Conservation (phyloP, 768 basidiomycete species). For the Lactarius sp. region DNA sequence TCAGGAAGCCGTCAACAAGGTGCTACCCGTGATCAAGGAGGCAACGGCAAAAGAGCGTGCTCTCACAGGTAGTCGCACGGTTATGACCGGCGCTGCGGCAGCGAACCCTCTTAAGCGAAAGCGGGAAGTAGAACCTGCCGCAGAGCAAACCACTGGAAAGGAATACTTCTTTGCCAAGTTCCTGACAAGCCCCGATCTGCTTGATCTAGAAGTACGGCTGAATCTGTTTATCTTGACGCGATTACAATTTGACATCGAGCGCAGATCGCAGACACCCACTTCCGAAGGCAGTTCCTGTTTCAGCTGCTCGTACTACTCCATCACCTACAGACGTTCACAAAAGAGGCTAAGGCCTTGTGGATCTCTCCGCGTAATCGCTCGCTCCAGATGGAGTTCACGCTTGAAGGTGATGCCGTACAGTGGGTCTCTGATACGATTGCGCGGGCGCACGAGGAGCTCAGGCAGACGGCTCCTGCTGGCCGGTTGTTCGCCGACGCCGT, state of each 20-base stretch:
- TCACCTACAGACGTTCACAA: conserved; percentile 72
- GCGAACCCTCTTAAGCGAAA: conserved; percentile 54
- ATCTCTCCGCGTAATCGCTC: conserved; percentile 64
- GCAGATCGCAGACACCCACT: conserved; percentile 85
- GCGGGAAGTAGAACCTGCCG: conserved; percentile 48
- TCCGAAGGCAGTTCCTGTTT: conserved; percentile 89
- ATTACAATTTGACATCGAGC: neutral
- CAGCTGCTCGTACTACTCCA: conserved; percentile 76
- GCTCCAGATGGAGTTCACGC: conserved; percentile 77
- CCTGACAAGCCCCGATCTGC: conserved; percentile 78
- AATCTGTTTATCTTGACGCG: neutral
- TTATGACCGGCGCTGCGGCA: conserved; percentile 28
- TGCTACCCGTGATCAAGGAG: conserved; percentile 76
- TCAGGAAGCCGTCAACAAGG: conserved; percentile 62
- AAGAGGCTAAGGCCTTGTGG: conserved; percentile 57
- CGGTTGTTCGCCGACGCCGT: conserved; percentile 73
- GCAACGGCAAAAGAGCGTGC: conserved; percentile 85
- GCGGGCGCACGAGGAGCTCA: conserved; percentile 52
- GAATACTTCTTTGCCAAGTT: conserved; percentile 95
- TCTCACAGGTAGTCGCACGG: conserved; percentile 71
- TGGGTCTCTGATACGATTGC: conserved; percentile 72
- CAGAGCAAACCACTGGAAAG: conserved; percentile 44
- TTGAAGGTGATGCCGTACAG: conserved; percentile 59
- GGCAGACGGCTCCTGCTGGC: conserved; percentile 74
- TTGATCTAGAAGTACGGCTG: conserved; percentile 73